These are phyloP conservation scores for Elaeis guineensis DNA, from an alignment of 176 grass and related monocot genomes.

Conservation along the genomic window DNA sequence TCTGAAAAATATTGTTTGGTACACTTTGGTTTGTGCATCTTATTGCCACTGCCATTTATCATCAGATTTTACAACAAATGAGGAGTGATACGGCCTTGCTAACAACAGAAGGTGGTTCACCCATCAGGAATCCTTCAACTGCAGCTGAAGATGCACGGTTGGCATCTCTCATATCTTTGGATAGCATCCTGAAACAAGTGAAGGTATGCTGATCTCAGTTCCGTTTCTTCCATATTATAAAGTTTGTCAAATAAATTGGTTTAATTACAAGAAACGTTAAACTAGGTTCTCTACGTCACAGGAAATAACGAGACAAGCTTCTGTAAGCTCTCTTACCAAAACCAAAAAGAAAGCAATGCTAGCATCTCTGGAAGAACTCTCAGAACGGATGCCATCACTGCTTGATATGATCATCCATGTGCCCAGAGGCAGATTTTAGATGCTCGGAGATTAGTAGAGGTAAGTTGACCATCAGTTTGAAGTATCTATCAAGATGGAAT, in stretches of 20 bases:
- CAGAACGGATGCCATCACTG: slow-evolving; percentile 74
- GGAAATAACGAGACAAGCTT: slow-evolving; percentile 87
- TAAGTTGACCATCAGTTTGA: slow-evolving; percentile 23
- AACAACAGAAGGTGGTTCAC: slow-evolving; percentile 97
- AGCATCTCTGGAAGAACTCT: slow-evolving; percentile 64
- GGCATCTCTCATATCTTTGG: slow-evolving; percentile 97
- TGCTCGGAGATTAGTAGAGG: slow-evolving; percentile 64
- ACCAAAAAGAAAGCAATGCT: slow-evolving; percentile 86
- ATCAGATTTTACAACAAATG: slow-evolving; percentile 98
- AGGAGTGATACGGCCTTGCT: slow-evolving; percentile 70
- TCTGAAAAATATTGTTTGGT: too few species aligned
- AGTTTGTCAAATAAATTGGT: background rate
- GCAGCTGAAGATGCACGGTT: slow-evolving; percentile 93
- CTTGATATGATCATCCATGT: slow-evolving; percentile 94
- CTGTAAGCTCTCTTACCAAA: slow-evolving; percentile 54
- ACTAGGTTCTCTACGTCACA: slow-evolving; percentile 10
- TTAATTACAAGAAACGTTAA: background rate
- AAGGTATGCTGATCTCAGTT: slow-evolving; percentile 38
- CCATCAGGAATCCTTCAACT: slow-evolving; percentile 88
- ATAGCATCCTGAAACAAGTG: slow-evolving; percentile 84
- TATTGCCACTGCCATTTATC: slow-evolving; percentile 16
- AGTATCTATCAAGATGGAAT: background rate
- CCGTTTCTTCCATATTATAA: background rate
- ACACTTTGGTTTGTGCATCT: slow-evolving; percentile 2
- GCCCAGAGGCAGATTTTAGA: slow-evolving; percentile 82